Evolutionary conservation across 2,329 filamentous ascomycete species (phyloP).

Genomic region (Huntiella omanensis): DNA sequence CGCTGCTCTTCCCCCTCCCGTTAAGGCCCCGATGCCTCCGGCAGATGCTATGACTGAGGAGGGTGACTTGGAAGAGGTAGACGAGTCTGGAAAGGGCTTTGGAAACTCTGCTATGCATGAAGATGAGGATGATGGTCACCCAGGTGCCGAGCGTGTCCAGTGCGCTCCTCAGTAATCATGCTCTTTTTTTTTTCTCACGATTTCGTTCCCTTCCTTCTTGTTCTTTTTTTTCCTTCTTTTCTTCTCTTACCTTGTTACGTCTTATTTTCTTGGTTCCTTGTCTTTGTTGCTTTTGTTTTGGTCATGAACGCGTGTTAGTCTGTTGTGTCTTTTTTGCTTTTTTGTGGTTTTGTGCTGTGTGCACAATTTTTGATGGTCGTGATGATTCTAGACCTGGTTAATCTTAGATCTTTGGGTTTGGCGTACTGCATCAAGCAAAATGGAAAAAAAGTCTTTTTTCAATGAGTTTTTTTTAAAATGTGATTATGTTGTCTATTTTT

Average conservation of each 20-base stretch:
- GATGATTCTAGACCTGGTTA: constrained; percentile 1
- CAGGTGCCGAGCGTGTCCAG: constrained; percentile 63
- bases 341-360: not conserved
- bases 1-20: constrained; percentile 58
- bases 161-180: constrained; percentile 62
- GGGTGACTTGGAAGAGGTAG: constrained; percentile 70
- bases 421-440: not conserved
- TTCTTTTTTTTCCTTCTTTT: not conserved
- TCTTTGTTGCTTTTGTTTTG: not conserved
- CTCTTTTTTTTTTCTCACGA: not conserved
- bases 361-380: not conserved
- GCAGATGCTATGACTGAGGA: constrained; percentile 80
- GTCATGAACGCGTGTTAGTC: not conserved
- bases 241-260: not conserved
- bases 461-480: not conserved
- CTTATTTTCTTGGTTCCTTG: not conserved
- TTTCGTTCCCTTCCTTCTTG: not conserved
- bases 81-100: constrained; percentile 49
- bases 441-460: not conserved
- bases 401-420: constrained; percentile 6
- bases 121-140: constrained; percentile 51
- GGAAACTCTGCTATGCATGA: constrained; percentile 47
- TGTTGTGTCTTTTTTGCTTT: not conserved
- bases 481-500: too few species aligned
- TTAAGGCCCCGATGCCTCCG: constrained; percentile 47